Evolutionary conservation across 2,329 filamentous ascomycete genomes (phyloP), one percentile per base, ranked within the genome.

Genomic region (Cyphellophora europaea): DNA sequence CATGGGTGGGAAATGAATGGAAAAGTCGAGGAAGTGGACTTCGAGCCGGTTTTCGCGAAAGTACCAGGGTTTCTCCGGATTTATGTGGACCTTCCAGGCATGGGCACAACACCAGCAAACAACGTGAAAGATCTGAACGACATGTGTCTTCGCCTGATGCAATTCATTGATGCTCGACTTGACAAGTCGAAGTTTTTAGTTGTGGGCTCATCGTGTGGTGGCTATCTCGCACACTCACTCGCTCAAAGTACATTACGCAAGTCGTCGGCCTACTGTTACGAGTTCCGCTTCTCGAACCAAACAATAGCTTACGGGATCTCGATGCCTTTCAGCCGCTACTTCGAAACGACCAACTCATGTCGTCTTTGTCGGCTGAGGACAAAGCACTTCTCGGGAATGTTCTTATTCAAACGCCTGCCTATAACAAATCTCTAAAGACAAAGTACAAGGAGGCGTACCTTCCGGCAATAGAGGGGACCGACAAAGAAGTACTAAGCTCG

Each of bases 31-130:
- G 37, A 43, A 32, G 19, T 38, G 5, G 52, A 53, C 41, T 52
- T 53, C 27, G 52, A 54, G 36, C 52, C 51, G 6, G 51, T 53
- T 8, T 51, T 54, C 42, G 43, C 11, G 27, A 47, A 38, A 33
- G 38, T 11, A 35, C 35, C 37, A 1, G 38, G 35, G n/a, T 37
- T 52, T 35, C 40, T 32, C 16, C 48, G 52, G 8, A 53, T 54
- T 19, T 54, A 54, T 30, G 42, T 53, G 4, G 52, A 53, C 36
- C 50, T 54, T 13, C 52, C 51, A 31, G 51, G 52, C 31, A 53
- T 51, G 50, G 52, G 50, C 30, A 36, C 11, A 31, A 51, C 51
- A 17, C 52, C 52, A 5, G 49, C 51, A 5, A 43, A 49, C 23
- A 35, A 40, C 30, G 18, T 54, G 38, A 39, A 47, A 19, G 34